Evolutionary conservation across 2,329 filamentous ascomycete species (phyloP).

Genomic region (Chrysoporthe cubensis): DNA sequence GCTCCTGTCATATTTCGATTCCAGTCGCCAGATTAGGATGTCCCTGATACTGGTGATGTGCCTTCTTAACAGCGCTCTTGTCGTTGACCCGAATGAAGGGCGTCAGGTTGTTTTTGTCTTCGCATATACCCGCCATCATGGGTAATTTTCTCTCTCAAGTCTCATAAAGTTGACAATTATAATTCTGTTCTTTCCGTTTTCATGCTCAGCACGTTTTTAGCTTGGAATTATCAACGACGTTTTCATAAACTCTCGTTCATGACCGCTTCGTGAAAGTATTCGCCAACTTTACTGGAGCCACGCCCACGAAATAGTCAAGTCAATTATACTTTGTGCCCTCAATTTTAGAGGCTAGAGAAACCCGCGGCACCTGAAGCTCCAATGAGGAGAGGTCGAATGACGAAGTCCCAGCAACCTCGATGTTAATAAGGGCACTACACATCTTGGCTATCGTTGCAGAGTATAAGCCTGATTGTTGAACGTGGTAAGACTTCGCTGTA

Average conservation of each 20-base stretch:
- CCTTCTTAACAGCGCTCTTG: constrained; percentile 8
- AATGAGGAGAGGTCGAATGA: too few species aligned
- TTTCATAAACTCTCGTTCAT: not conserved
- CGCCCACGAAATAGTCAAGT: too few species aligned
- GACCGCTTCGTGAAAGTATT: too few species aligned
- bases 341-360: too few species aligned
- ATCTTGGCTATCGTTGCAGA: too few species aligned
- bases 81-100: constrained; percentile 9
- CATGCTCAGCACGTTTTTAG: not conserved
- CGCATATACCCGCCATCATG: constrained; percentile 11
- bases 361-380: too few species aligned
- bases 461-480: too few species aligned
- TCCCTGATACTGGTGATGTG: constrained; percentile 12
- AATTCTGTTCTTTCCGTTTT: not conserved
- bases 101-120: constrained; percentile 17
- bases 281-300: too few species aligned
- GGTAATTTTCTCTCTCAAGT: constrained; percentile 13
- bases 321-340: too few species aligned
- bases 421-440: too few species aligned
- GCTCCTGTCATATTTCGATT: constrained; percentile 18
- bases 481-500: too few species aligned
- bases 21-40: not conserved
- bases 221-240: not conserved
- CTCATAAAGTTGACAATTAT: not conserved
- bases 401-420: too few species aligned